Percentiles rank a stretch among this genome's conserved stretches.
phyloP scores from a whole-genome alignment of 139 green algal species.

The Axilococcus clingmanii region DNA sequence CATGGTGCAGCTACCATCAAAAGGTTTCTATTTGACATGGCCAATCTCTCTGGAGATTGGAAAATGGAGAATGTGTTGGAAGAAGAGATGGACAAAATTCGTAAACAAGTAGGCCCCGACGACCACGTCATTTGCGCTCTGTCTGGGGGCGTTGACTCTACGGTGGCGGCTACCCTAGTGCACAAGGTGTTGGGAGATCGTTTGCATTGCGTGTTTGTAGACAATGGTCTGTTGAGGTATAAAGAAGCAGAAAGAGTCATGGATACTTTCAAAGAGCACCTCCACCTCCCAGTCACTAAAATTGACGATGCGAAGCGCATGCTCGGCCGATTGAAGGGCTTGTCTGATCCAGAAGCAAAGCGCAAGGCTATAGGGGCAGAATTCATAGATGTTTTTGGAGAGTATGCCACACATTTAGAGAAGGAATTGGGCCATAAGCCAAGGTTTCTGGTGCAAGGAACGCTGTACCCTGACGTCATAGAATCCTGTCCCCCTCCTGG shows the following conservation, averaged over 20 bases:
- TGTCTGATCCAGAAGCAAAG: slow-evolving; percentile 93
- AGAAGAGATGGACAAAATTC: slow-evolving; percentile 73
- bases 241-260: slow-evolving; percentile 92
- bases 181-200: slow-evolving; percentile 92
- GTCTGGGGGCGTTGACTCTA: slow-evolving; percentile 92
- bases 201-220: slow-evolving; percentile 98
- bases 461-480: slow-evolving; percentile 99
- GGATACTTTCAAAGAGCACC: slow-evolving; percentile 88
- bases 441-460: slow-evolving; percentile 83
- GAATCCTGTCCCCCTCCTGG: slow-evolving; percentile 95
- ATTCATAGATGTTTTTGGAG: slow-evolving; percentile 92
- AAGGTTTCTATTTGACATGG: slow-evolving; percentile 84
- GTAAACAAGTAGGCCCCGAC: slow-evolving; percentile 60
- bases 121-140: slow-evolving; percentile 97
- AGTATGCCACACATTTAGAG: slow-evolving; percentile 68
- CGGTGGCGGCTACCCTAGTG: slow-evolving; percentile 92
- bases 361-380: slow-evolving; percentile 91
- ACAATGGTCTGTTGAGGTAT: slow-evolving; percentile 93
- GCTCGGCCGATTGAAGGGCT: slow-evolving; percentile 43
- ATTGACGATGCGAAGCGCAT: slow-evolving; percentile 71
- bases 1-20: slow-evolving; percentile 69
- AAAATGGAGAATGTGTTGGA: slow-evolving; percentile 94
- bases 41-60: slow-evolving; percentile 69
- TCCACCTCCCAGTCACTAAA: slow-evolving; percentile 93
- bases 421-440: slow-evolving; percentile 56